phyloP scores from a whole-genome alignment of 2,329 filamentous ascomycete species.

The Fusarium penzigii region DNA sequence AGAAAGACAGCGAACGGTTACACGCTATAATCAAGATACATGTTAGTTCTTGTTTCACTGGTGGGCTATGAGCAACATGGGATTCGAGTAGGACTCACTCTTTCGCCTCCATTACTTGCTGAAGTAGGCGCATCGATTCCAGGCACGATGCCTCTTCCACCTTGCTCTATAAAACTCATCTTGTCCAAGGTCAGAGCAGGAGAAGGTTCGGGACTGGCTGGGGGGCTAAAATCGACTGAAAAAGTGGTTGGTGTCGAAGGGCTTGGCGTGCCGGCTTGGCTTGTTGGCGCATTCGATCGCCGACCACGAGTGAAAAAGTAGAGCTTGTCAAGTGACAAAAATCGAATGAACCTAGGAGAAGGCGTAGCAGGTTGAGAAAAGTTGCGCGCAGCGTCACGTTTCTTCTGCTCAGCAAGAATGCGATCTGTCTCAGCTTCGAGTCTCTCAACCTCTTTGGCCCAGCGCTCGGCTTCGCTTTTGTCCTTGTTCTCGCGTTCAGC shows the following conservation, averaged over 20 bases:
- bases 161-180: conserved; percentile 45
- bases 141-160: conserved; percentile 48
- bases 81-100: conserved; percentile 52
- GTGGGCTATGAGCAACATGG: not conserved
- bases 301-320: conserved; percentile 45
- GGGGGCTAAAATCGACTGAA: conserved; percentile 36
- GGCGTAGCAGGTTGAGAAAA: conserved; percentile 43
- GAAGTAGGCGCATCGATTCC: conserved; percentile 75
- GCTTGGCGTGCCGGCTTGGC: conserved; percentile 36
- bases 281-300: conserved; percentile 37
- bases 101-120: conserved; percentile 76
- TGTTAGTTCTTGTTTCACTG: too few species aligned
- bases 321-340: conserved; percentile 51
- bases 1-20: conserved; percentile 72
- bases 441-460: conserved; percentile 43
- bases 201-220: conserved; percentile 35
- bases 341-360: conserved; percentile 31
- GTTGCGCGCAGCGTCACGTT: conserved; percentile 48
- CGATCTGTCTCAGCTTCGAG: conserved; percentile 50
- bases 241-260: conserved; percentile 37
- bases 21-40: conserved; percentile 52
- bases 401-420: conserved; percentile 51
- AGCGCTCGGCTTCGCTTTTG: conserved; percentile 29
- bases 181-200: conserved; percentile 22
- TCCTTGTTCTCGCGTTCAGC: conserved; percentile 13